These are phyloP conservation scores for Aureobasidium sp. DNA, from an alignment of 2,329 filamentous ascomycete species.

Conservation along the genomic window DNA sequence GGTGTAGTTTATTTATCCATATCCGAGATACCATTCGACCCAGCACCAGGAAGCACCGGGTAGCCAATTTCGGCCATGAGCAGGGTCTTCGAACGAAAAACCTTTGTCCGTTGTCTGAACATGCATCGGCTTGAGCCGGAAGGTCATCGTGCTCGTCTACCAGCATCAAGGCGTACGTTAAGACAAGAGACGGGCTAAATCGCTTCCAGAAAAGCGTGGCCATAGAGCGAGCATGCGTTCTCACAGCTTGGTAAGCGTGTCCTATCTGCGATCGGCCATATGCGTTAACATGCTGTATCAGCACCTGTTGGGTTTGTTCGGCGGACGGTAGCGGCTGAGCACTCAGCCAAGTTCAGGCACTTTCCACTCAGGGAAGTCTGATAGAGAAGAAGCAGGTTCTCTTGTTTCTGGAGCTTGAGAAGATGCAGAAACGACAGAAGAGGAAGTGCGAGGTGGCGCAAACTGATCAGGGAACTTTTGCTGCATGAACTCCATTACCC, in stretches of 20 bases:
- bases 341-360: conserved; percentile 8
- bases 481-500: conserved; percentile 14
- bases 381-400: not conserved
- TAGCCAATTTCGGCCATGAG: too few species aligned
- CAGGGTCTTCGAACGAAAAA: not conserved
- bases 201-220: not conserved
- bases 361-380: not conserved
- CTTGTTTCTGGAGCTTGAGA: not conserved
- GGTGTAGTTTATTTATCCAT: too few species aligned
- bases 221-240: not conserved
- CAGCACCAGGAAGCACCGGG: not conserved
- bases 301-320: not conserved
- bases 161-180: not conserved
- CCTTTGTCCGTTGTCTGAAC: not conserved
- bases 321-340: not conserved
- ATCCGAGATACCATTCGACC: too few species aligned
- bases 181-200: not conserved
- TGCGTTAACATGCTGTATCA: not conserved
- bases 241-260: not conserved
- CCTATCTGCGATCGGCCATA: not conserved
- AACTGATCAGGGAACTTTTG: conserved; percentile 6
- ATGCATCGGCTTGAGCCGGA: not conserved
- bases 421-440: not conserved
- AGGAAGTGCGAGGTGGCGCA: not conserved
- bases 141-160: not conserved